These are phyloP conservation scores for Ophiostoma himal-ulmi DNA, from an alignment of 2,329 filamentous ascomycete species.

Conservation along the genomic window DNA sequence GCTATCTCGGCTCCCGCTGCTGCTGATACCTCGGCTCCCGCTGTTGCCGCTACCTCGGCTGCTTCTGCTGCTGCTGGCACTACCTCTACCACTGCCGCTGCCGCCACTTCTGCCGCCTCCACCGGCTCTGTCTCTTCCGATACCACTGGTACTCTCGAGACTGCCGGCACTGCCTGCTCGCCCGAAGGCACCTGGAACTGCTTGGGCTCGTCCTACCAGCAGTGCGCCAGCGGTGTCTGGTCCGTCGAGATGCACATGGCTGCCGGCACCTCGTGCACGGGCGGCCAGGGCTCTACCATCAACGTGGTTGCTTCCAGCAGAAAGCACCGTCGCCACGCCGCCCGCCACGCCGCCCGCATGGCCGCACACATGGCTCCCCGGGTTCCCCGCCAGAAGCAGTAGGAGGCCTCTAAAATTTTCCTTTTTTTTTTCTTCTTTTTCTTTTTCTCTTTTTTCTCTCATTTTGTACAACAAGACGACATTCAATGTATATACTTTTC, in stretches of 20 bases:
- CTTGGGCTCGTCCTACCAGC: constrained; percentile 45
- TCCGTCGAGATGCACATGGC: constrained; percentile 39
- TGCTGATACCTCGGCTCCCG: not conserved
- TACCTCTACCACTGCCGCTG: constrained; percentile 21
- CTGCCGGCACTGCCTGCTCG: constrained; percentile 42
- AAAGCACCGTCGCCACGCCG: constrained; percentile 28
- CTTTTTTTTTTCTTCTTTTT: constrained; percentile 6
- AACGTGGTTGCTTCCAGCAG: constrained; percentile 27
- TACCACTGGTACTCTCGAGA: constrained; percentile 27
- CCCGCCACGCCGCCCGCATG: not conserved
- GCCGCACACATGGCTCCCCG: not conserved
- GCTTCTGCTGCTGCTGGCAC: not conserved
- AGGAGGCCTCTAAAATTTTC: not conserved
- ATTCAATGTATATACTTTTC: constrained; percentile 10
- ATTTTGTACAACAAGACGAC: not conserved
- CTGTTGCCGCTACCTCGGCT: not conserved
- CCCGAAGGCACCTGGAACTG: constrained; percentile 48
- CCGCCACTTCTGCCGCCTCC: constrained; percentile 21
- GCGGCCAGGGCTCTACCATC: constrained; percentile 32
- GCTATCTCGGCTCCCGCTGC: constrained; percentile 26
- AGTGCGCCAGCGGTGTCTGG: constrained; percentile 47
- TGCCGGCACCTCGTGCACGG: constrained; percentile 42
- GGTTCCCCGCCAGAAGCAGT: not conserved
- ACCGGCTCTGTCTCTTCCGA: constrained; percentile 19
- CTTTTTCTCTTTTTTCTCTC: not conserved